Conservation (phyloP, 306 rosid genomes). For the Morella rubra region DNA sequence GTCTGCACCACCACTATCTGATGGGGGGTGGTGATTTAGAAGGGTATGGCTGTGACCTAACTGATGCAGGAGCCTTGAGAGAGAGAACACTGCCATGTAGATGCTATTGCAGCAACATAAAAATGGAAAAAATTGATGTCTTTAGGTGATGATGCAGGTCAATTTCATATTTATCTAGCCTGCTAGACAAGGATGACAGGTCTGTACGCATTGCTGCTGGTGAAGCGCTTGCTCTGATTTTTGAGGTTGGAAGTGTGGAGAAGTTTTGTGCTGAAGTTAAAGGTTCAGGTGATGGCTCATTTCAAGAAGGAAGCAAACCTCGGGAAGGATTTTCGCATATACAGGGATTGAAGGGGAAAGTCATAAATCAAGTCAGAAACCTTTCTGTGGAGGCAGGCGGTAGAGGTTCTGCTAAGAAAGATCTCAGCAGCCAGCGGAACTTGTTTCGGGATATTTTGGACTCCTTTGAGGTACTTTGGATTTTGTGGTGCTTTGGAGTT, state of each 20-base stretch:
- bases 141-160: slow-evolving; percentile 55
- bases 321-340: slow-evolving; percentile 53
- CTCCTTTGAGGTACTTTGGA: slow-evolving; percentile 64
- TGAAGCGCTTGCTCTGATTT: slow-evolving; percentile 84
- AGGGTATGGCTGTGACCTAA: neutral
- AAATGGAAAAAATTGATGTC: neutral
- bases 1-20: neutral
- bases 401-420: slow-evolving; percentile 80
- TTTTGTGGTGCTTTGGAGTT: too few relatives aligned
- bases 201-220: slow-evolving; percentile 93
- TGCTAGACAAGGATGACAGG: slow-evolving; percentile 90
- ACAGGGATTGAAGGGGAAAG: slow-evolving; percentile 79
- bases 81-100: slow-evolving; percentile 1
- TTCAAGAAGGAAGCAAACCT: slow-evolving; percentile 52
- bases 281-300: slow-evolving; percentile 35
- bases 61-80: neutral
- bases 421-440: slow-evolving; percentile 84
- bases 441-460: slow-evolving; percentile 75
- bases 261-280: slow-evolving; percentile 50
- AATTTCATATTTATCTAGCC: slow-evolving; percentile 67
- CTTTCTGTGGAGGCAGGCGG: slow-evolving; percentile 93
- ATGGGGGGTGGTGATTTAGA: neutral
- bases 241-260: slow-evolving; percentile 72
- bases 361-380: slow-evolving; percentile 68
- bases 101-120: neutral